A percentile compares a stretch with the other conserved stretches of the same genome.
These are phyloP conservation scores for Trichosporon ovoides DNA, from an alignment of 1,284 basidiomycete species.

Conservation along the genomic window DNA sequence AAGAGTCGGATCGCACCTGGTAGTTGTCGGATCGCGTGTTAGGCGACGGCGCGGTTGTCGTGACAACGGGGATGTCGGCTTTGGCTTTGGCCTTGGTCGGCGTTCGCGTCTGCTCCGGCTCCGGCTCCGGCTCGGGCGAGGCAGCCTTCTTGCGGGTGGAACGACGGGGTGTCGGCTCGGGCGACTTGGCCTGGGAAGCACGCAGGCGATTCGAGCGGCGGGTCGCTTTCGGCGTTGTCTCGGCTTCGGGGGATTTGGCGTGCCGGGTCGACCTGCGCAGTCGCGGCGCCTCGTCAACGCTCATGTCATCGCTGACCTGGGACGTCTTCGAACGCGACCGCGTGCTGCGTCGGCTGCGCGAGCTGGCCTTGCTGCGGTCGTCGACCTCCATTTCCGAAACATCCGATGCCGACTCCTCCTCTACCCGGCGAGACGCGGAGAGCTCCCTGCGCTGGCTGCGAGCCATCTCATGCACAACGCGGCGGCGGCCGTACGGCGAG, in stretches of 20 bases:
- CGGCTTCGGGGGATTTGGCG: conserved; percentile 12
- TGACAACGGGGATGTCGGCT: conserved; percentile 33
- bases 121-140: conserved; percentile 19
- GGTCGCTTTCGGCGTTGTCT: conserved; percentile 28
- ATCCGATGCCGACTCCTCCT: conserved; percentile 8
- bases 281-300: conserved; percentile 5
- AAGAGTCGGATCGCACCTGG: too few relatives aligned
- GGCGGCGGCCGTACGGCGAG: conserved; percentile 44
- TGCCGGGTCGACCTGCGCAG: conserved; percentile 2
- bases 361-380: background rate
- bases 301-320: conserved; percentile 9
- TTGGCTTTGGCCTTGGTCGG: conserved; percentile 18
- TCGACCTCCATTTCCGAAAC: conserved; percentile 21
- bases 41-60: conserved; percentile 42
- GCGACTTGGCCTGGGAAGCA: conserved; percentile 22
- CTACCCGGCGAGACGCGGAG: background rate
- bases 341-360: conserved; percentile 7
- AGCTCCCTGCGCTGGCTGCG: conserved; percentile 26
- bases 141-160: conserved; percentile 7
- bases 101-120: conserved; percentile 25
- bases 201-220: conserved; percentile 17
- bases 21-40: conserved; percentile 18
- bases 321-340: conserved; percentile 10
- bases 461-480: conserved; percentile 29
- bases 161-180: conserved; percentile 1